Conservation (phyloP, 345 rosid species). For the Boechera stricta region DNA sequence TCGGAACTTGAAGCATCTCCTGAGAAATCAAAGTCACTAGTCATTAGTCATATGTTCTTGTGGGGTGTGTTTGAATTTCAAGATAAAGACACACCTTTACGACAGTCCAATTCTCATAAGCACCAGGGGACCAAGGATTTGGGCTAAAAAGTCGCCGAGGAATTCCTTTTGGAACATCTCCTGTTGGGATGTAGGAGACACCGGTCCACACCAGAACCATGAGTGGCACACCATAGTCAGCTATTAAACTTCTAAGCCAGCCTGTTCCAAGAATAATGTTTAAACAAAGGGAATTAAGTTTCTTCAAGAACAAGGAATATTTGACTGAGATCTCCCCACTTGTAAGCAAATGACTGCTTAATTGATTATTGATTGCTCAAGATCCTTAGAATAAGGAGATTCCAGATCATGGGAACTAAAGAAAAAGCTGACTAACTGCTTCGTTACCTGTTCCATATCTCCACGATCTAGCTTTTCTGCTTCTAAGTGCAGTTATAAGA, state of each 20-base stretch:
- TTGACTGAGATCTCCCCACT: slow-evolving; percentile 27
- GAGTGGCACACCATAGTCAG: slow-evolving; percentile 95
- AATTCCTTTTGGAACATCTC: slow-evolving; percentile 82
- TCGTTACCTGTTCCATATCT: slow-evolving; percentile 81
- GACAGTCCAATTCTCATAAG: slow-evolving; percentile 90
- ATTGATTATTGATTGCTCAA: slow-evolving; percentile 28
- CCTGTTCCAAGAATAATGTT: slow-evolving; percentile 53
- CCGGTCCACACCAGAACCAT: slow-evolving; percentile 96
- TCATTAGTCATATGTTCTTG: slow-evolving; percentile 33
- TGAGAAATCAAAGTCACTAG: slow-evolving; percentile 39
- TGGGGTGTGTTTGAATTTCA: slow-evolving; percentile 6
- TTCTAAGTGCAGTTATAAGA: slow-evolving; percentile 72
- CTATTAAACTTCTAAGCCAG: slow-evolving; percentile 84
- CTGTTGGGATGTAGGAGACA: slow-evolving; percentile 78
- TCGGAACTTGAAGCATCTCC: slow-evolving; percentile 87
- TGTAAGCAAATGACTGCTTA: slow-evolving; percentile 26
- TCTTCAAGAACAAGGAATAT: slow-evolving; percentile 33
- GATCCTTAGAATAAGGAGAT: slow-evolving; percentile 45
- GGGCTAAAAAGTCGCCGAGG: slow-evolving; percentile 96
- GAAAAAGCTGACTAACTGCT: slow-evolving; percentile 27
- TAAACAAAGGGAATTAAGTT: not conserved
- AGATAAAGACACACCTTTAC: slow-evolving; percentile 53
- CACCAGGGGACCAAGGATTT: slow-evolving; percentile 96
- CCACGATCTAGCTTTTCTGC: slow-evolving; percentile 94
- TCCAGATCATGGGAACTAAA: slow-evolving; percentile 33